phyloP scores from a whole-genome alignment of 2,329 filamentous ascomycete species.

The Lasiodiplodia citricola region DNA sequence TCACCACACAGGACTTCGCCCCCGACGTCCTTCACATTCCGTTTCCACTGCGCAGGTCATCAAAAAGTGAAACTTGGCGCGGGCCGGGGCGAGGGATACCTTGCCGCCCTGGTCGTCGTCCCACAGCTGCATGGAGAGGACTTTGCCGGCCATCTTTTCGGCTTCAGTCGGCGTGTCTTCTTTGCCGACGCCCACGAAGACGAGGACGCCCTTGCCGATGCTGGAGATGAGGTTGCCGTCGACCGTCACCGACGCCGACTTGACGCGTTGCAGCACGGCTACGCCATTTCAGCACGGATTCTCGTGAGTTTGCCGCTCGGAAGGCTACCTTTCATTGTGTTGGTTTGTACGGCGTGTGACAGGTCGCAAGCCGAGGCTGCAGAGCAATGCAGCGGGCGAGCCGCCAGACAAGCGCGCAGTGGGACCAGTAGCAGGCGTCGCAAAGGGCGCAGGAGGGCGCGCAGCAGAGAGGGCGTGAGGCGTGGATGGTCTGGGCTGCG shows the following conservation, averaged over 20 bases:
- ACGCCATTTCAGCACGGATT: constrained; percentile 29
- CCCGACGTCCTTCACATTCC: constrained; percentile 81
- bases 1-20: constrained; percentile 94
- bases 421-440: neutral
- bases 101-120: constrained; percentile 75
- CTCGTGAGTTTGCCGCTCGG: neutral
- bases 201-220: constrained; percentile 87
- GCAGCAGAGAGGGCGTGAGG: neutral
- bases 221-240: constrained; percentile 88
- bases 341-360: constrained; percentile 3
- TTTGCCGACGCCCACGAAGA: constrained; percentile 89
- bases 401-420: neutral
- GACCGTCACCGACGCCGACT: constrained; percentile 94
- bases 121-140: constrained; percentile 91
- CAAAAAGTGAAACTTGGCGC: constrained; percentile 22
- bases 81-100: constrained; percentile 49
- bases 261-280: constrained; percentile 93
- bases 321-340: constrained; percentile 27
- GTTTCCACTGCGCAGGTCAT: constrained; percentile 74
- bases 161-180: constrained; percentile 90
- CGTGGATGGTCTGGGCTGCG: constrained; percentile 13
- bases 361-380: constrained; percentile 19
- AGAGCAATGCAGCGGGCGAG: constrained; percentile 5
- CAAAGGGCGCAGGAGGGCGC: neutral
- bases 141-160: constrained; percentile 80